Percentiles rank a stretch among this genome's conserved stretches.
Evolutionary conservation across 768 basidiomycete species (phyloP).

Genomic region (Trametes meyenii): DNA sequence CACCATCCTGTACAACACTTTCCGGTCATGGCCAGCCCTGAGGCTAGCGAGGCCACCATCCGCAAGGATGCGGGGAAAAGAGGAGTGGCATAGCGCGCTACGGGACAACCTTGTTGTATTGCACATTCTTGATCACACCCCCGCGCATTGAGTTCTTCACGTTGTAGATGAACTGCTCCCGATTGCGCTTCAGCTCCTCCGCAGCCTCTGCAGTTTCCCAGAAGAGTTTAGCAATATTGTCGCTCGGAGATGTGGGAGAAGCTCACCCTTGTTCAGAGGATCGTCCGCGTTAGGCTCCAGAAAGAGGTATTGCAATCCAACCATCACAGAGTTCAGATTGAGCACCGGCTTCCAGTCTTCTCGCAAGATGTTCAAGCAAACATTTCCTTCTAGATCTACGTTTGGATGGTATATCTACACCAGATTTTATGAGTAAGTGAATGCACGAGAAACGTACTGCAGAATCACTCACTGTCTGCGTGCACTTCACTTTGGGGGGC

Average conservation of each 20-base stretch:
- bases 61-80: not conserved
- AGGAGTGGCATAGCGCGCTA: not conserved
- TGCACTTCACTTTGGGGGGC: conserved; percentile 98
- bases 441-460: not conserved
- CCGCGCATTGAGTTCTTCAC: conserved; percentile 91
- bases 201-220: conserved; percentile 93
- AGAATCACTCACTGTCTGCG: conserved; percentile 70
- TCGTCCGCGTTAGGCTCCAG: conserved; percentile 98
- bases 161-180: conserved; percentile 81
- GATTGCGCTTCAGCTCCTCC: conserved; percentile 86
- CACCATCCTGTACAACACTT: not conserved
- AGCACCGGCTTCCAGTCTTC: conserved; percentile 99
- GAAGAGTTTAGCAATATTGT: conserved; percentile 9
- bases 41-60: not conserved
- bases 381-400: conserved; percentile 96
- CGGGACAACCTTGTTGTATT: conserved; percentile 70
- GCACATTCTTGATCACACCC: conserved; percentile 70
- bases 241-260: not conserved
- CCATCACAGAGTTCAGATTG: conserved; percentile 97
- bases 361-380: conserved; percentile 96
- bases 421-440: not conserved
- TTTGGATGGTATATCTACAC: conserved; percentile 97
- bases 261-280: conserved; percentile 94
- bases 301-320: conserved; percentile 97
- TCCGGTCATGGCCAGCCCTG: not conserved